A percentile compares a stretch with the other conserved stretches of the same genome.
These are phyloP conservation scores for Metschnikowia orientalis DNA, from an alignment of 805 yeast species.

Conservation along the genomic window DNA sequence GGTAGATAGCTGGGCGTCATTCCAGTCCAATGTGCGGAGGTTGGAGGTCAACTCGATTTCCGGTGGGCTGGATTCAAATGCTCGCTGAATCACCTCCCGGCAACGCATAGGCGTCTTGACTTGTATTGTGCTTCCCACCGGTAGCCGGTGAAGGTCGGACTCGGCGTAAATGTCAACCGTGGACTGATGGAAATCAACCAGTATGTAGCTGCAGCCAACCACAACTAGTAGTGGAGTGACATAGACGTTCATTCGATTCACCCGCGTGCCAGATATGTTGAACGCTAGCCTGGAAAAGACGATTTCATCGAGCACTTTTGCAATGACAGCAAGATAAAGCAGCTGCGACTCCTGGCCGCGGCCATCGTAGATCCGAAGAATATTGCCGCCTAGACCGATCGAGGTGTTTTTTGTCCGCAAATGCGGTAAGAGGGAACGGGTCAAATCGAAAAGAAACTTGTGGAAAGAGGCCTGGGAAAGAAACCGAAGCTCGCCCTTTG, in stretches of 20 bases:
- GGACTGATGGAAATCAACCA: constrained; percentile 7
- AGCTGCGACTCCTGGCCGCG: constrained; percentile 7
- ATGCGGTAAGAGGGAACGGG: constrained; percentile 4
- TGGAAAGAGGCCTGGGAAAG: constrained; percentile 1
- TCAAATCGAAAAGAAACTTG: constrained; percentile 2
- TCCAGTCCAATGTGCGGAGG: constrained; percentile 7
- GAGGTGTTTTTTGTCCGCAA: constrained; percentile 2
- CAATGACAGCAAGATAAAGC: constrained; percentile 10
- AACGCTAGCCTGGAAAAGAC: constrained; percentile 7
- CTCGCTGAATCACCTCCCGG: constrained; percentile 6
- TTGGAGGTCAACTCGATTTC: background rate
- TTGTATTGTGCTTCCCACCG: constrained; percentile 1
- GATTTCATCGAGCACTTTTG: constrained; percentile 11
- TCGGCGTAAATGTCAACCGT: constrained; percentile 6
- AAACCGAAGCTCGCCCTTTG: constrained; percentile 8
- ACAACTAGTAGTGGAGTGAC: constrained; percentile 10
- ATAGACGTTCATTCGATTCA: background rate
- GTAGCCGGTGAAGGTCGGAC: constrained; percentile 7
- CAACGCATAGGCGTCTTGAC: constrained; percentile 2
- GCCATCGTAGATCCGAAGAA: constrained; percentile 13
- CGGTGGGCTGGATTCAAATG: constrained; percentile 7
- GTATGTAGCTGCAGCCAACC: constrained; percentile 7
- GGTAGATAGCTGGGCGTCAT: constrained; percentile 2
- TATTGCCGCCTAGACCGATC: constrained; percentile 10
- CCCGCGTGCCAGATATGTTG: constrained; percentile 3